phyloP scores from a whole-genome alignment of 1,284 basidiomycete species.

The Austroboletus niveus region DNA sequence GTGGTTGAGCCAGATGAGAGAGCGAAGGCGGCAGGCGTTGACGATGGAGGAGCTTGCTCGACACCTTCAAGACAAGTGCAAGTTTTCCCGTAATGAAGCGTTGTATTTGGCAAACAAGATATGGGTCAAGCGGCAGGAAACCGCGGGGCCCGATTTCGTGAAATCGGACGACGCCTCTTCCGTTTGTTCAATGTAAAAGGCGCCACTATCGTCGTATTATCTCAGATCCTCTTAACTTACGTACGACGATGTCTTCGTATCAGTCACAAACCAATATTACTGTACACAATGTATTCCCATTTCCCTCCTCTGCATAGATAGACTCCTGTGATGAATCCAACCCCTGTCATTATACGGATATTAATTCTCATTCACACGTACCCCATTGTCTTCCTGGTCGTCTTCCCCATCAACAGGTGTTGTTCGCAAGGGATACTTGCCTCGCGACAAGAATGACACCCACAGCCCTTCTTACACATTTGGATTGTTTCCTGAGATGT shows the following conservation, averaged over 20 bases:
- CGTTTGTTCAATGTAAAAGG: slow-evolving; percentile 11
- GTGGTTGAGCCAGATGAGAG: slow-evolving; percentile 15
- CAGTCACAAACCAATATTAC: neutral
- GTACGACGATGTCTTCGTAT: neutral
- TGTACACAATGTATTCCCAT: slow-evolving; percentile 1
- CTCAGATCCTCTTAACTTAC: neutral
- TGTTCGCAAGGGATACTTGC: slow-evolving; percentile 5
- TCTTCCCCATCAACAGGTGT: slow-evolving; percentile 6
- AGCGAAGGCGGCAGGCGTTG: slow-evolving; percentile 3
- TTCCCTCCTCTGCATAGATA: slow-evolving; percentile 5
- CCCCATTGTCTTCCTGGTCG: neutral
- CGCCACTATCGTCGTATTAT: slow-evolving; percentile 5
- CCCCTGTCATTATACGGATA: slow-evolving; percentile 7
- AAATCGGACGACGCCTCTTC: slow-evolving; percentile 23
- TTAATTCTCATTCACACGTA: slow-evolving; percentile 7
- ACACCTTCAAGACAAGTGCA: slow-evolving; percentile 16
- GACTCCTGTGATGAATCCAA: slow-evolving; percentile 1
- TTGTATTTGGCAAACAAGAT: slow-evolving; percentile 13
- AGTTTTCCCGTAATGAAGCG: slow-evolving; percentile 15
- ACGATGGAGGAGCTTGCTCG: slow-evolving; percentile 17
- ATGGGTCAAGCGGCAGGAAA: slow-evolving; percentile 17
- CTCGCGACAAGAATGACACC: slow-evolving; percentile 9
- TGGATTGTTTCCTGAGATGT: neutral
- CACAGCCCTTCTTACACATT: slow-evolving; percentile 14
- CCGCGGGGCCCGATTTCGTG: slow-evolving; percentile 20